A percentile compares a stretch with the other conserved stretches of the same genome.
Evolutionary conservation across 441 rosid genomes (phyloP).

Genomic region (Omphalea diandra): DNA sequence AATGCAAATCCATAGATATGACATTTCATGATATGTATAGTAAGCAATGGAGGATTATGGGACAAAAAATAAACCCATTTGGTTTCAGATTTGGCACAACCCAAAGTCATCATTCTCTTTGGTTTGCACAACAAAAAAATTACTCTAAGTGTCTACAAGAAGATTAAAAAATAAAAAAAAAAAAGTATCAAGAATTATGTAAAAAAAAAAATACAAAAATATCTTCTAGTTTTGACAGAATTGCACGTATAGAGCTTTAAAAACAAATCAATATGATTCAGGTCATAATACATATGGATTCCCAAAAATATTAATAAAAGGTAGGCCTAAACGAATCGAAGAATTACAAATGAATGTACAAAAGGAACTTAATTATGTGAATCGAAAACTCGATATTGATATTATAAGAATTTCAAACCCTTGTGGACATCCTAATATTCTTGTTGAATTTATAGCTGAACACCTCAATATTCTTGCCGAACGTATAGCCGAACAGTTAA

Average conservation of each 20-base stretch:
- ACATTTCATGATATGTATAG: neutral
- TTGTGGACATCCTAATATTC: neutral
- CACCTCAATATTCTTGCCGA: too few species aligned
- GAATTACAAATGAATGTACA: neutral
- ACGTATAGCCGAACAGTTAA: too few species aligned
- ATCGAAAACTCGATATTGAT: slow-evolving; percentile 11
- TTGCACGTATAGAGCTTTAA: too few species aligned
- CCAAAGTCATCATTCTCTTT: slow-evolving; percentile 9
- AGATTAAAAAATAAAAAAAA: neutral
- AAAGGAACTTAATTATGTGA: slow-evolving; percentile 1
- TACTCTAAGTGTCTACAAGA: neutral
- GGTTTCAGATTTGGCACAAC: slow-evolving; percentile 15
- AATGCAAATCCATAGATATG: neutral
- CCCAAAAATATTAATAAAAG: too few species aligned
- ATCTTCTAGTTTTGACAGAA: too few species aligned
- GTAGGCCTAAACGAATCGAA: neutral
- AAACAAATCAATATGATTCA: too few species aligned
- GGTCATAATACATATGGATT: too few species aligned
- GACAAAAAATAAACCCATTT: slow-evolving; percentile 46
- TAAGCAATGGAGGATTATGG: neutral
- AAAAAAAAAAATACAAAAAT: neutral
- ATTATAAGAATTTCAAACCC: slow-evolving; percentile 13
- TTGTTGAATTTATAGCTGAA: neutral
- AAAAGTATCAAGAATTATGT: neutral
- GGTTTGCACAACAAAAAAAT: slow-evolving; percentile 11